Conservation (phyloP, 176 grass and related monocot species). For the Echinochloa phyllopogon region DNA sequence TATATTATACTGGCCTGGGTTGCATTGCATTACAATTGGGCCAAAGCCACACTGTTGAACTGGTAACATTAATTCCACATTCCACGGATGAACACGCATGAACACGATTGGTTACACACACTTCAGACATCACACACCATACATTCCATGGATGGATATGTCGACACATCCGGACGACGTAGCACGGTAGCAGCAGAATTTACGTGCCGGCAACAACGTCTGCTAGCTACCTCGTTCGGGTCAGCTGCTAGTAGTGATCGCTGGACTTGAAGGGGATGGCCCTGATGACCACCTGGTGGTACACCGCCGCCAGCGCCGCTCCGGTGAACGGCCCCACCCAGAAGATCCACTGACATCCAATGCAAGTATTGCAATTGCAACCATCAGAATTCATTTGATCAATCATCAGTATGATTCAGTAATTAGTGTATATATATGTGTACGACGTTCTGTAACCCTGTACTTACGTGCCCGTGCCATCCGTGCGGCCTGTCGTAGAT, state of each 20-base stretch:
- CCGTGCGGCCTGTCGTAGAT: constrained; percentile 35
- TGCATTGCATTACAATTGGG: not conserved
- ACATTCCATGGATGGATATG: not conserved
- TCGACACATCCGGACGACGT: too few species aligned
- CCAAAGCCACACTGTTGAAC: not conserved
- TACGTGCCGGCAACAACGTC: not conserved
- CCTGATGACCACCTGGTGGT: constrained; percentile 39
- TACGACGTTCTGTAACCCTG: too few species aligned
- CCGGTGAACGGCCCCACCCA: constrained; percentile 42
- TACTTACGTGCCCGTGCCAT: constrained; percentile 39
- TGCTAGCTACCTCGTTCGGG: too few species aligned
- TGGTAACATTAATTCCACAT: not conserved
- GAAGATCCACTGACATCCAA: constrained; percentile 45
- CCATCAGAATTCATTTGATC: not conserved
- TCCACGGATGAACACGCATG: not conserved
- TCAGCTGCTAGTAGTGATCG: not conserved
- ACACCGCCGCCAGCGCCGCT: constrained; percentile 31
- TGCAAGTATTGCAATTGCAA: not conserved
- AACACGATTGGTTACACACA: not conserved
- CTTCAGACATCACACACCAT: not conserved
- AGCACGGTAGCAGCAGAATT: not conserved
- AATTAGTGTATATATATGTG: too few species aligned
- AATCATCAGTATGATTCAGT: not conserved
- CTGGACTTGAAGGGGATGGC: constrained; percentile 28
- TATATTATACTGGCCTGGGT: not conserved